Evolutionary conservation across 805 yeast species (phyloP), one percentile per base, ranked within the genome.

Genomic region (Metschnikowia sp.): DNA sequence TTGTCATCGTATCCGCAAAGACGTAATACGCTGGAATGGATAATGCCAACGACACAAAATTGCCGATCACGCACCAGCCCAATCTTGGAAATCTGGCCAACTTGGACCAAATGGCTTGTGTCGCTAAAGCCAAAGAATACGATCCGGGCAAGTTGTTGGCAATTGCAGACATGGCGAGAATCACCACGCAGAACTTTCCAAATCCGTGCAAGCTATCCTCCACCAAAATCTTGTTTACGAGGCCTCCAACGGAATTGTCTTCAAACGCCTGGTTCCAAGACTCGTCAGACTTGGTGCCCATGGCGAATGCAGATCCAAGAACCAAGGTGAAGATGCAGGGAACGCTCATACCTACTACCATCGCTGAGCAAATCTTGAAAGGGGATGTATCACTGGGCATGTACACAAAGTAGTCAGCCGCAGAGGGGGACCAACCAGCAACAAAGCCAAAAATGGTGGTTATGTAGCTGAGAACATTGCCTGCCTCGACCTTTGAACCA

Each of bases 1-100:
- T 63, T 7, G 59, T 54, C 66, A 67, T 66, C 13, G 67, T 54
- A 10, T 48, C 59, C 19, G 51, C 60, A 46, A 67, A 67, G 10
- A 58, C 61, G 47, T 66, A 66, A 48, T 65, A 66, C 10, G 70
- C 70, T 12, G 72, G 72, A 39, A 66, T 67, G 30, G 68, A 58
- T 30, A 67, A 56, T 8, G 59, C 70, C 42, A 67, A 56, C 4
- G 70, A 61, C 10, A 64, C 54, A 36, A 59, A 60, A 42, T 66
- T 66, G 9, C 70, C 70, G 10, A 59, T 28, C 4, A 64, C 37
- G 50, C 69, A 64, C 70, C 72, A 67, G n/a, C 60, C 65, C 43
- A 66, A 53, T 47, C 72, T 55, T 15, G 72, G 70, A 32, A 65
- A 49, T 37, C 48, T 57, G 30, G 67, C 67, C 38, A 64, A 60